Evolutionary conservation across 164 flowering plant species (phyloP).

Genomic region (Amborella trichopoda): DNA sequence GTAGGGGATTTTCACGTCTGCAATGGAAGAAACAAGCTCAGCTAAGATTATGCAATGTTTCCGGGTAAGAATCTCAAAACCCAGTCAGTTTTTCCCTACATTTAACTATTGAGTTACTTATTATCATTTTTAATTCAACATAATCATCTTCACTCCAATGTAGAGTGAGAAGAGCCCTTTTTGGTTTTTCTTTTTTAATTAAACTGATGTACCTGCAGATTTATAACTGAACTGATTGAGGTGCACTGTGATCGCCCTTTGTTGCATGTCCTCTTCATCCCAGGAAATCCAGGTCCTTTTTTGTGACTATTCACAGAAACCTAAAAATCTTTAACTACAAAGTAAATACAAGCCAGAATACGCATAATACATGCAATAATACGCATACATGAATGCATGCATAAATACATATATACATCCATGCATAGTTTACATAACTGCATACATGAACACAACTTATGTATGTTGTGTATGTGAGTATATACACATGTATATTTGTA

Average conservation of each 20-base stretch:
- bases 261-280: slow-evolving; percentile 53
- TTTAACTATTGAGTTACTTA: not conserved
- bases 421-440: too few relatives aligned
- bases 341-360: too few relatives aligned
- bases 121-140: not conserved
- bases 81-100: not conserved
- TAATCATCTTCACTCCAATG: not conserved
- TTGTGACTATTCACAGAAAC: not conserved
- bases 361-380: too few relatives aligned
- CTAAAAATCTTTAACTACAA: too few relatives aligned
- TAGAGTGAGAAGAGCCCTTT: not conserved
- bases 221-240: slow-evolving; percentile 66
- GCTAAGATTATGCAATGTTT: slow-evolving; percentile 48
- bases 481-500: not conserved
- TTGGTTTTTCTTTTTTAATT: not conserved
- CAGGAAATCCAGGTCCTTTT: slow-evolving; percentile 82
- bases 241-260: slow-evolving; percentile 42
- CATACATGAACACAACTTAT: too few relatives aligned
- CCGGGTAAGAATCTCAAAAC: slow-evolving; percentile 27
- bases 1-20: too few relatives aligned
- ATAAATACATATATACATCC: too few relatives aligned
- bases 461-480: not conserved
- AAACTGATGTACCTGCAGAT: slow-evolving; percentile 18
- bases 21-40: slow-evolving; percentile 21
- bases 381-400: too few relatives aligned